Conservation (phyloP, 2,329 filamentous ascomycete genomes). For the Pleoardoris graminearum region DNA sequence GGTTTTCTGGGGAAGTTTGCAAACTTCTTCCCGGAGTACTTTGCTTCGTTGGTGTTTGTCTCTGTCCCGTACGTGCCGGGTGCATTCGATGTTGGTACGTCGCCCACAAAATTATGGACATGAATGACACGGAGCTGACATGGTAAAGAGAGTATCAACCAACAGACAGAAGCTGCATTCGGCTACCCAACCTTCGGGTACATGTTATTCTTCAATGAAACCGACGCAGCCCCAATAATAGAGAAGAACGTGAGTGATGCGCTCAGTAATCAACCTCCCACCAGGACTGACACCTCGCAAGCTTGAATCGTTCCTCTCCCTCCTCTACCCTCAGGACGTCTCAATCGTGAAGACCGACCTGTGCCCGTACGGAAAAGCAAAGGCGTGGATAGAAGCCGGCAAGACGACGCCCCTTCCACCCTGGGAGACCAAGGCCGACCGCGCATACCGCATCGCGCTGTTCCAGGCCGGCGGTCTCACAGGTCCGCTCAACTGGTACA, state of each 20-base stretch:
- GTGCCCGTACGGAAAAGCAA: not conserved
- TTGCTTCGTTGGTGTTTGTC: constrained; percentile 8
- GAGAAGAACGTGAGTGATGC: not conserved
- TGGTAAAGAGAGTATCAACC: constrained; percentile 5
- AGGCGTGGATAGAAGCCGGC: not conserved
- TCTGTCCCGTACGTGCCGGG: constrained; percentile 5
- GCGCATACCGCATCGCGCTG: not conserved
- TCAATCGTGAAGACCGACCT: constrained; percentile 2
- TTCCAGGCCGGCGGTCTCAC: constrained; percentile 2
- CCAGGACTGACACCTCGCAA: not conserved
- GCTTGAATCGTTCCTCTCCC: not conserved
- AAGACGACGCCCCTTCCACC: not conserved
- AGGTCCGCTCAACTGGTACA: constrained; percentile 13
- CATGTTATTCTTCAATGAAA: constrained; percentile 9
- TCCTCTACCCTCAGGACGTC: not conserved
- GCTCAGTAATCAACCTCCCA: not conserved
- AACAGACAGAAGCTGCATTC: not conserved
- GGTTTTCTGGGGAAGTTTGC: not conserved
- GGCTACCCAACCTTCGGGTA: constrained; percentile 12
- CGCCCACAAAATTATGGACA: not conserved
- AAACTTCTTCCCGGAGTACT: constrained; percentile 5
- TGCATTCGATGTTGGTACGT: not conserved
- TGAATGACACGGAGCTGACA: not conserved
- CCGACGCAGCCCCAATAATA: not conserved
- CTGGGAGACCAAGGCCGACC: constrained; percentile 2